phyloP scores from a whole-genome alignment of 1,139 yeast genomes.

The Tardiomyces depauwii region DNA sequence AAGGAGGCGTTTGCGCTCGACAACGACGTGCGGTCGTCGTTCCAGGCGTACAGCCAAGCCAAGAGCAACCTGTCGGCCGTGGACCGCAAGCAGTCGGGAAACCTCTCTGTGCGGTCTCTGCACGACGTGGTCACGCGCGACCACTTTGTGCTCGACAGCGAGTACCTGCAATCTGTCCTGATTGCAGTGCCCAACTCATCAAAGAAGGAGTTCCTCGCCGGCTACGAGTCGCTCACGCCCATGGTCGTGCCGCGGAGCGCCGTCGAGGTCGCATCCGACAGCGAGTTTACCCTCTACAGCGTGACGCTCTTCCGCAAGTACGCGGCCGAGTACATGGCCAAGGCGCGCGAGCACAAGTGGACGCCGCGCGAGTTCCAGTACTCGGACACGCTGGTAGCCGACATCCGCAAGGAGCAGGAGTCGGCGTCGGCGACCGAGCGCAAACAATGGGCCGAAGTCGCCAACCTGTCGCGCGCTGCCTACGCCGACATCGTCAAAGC shows the following conservation, averaged over 20 bases:
- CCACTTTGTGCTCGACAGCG: constrained; percentile 77
- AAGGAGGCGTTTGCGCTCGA: constrained; percentile 76
- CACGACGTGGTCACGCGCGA: constrained; percentile 81
- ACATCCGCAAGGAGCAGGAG: constrained; percentile 67
- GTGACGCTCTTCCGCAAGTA: constrained; percentile 81
- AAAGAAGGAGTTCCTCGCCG: constrained; percentile 46
- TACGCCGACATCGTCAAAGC: constrained; percentile 73
- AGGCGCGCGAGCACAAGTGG: constrained; percentile 79
- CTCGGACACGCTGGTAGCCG: constrained; percentile 52
- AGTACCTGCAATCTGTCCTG: constrained; percentile 70
- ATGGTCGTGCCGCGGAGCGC: constrained; percentile 94
- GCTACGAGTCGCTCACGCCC: constrained; percentile 65
- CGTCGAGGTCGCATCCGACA: constrained; percentile 52
- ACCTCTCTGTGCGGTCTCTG: constrained; percentile 77
- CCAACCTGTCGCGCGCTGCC: constrained; percentile 77
- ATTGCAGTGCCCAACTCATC: constrained; percentile 74
- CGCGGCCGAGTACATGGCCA: constrained; percentile 53
- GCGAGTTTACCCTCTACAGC: constrained; percentile 60
- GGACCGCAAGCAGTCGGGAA: constrained; percentile 89
- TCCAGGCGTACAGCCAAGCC: constrained; percentile 65
- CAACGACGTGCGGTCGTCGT: constrained; percentile 63
- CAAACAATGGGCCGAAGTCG: constrained; percentile 63
- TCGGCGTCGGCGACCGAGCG: constrained; percentile 65
- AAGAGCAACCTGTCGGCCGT: constrained; percentile 77
- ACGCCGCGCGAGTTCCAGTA: constrained; percentile 88